Evolutionary conservation across 805 yeast genomes (phyloP).

Genomic region (Pichia nakasei): DNA sequence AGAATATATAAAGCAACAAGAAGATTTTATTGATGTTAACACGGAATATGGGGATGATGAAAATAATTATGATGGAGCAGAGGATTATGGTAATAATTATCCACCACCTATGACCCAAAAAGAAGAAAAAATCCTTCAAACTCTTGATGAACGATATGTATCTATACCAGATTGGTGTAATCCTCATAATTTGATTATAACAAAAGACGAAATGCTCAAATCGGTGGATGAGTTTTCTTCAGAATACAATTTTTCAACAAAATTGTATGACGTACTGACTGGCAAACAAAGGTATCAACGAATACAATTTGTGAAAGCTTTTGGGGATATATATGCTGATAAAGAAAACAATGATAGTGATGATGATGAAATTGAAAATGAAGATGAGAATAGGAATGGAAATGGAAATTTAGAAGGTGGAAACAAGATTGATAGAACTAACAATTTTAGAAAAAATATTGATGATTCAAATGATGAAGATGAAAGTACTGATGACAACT

Average conservation of each 20-base stretch:
- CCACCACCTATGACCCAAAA: background rate
- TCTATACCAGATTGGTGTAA: too few species aligned
- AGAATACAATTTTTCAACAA: background rate
- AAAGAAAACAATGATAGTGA: background rate
- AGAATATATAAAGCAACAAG: background rate
- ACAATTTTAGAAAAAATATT: too few species aligned
- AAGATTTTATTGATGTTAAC: background rate
- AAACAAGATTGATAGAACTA: too few species aligned
- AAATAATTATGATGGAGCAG: background rate
- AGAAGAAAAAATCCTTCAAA: background rate
- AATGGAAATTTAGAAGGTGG: background rate
- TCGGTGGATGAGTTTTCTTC: conserved; percentile 1
- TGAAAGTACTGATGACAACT: background rate
- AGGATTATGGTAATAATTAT: conserved; percentile 1
- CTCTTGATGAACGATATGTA: background rate
- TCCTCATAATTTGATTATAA: background rate
- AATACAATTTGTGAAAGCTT: background rate
- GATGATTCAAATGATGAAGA: background rate
- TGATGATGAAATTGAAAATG: background rate
- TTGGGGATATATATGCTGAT: background rate
- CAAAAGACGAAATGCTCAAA: conserved; percentile 5
- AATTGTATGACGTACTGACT: background rate
- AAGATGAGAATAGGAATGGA: background rate
- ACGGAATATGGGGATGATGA: background rate
- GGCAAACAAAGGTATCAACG: conserved; percentile 21